Evolutionary conservation across 2,329 filamentous ascomycete genomes (phyloP).

Genomic region (Talaromyces piceae): DNA sequence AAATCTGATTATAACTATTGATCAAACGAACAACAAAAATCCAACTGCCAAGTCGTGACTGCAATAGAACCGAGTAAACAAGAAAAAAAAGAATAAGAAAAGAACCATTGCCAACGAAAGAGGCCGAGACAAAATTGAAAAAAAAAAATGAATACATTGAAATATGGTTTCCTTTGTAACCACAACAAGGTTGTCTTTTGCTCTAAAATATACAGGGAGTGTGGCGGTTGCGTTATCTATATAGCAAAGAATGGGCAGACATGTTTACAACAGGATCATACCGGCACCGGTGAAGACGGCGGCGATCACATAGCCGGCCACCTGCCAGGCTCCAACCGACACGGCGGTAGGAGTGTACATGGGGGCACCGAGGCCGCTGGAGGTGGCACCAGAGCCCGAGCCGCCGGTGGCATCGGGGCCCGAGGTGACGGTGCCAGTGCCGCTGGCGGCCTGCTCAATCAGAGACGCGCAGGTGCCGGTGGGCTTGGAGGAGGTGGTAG

Average conservation of each 20-base stretch:
- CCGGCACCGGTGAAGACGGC: slow-evolving; percentile 37
- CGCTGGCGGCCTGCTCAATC: slow-evolving; percentile 34
- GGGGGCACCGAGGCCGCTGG: neutral
- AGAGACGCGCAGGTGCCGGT: slow-evolving; percentile 31
- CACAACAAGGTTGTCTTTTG: neutral
- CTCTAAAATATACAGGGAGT: neutral
- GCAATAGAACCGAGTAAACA: too few species aligned
- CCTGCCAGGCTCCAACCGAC: slow-evolving; percentile 29
- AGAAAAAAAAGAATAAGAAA: neutral
- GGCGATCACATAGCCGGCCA: slow-evolving; percentile 36
- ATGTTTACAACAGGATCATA: slow-evolving; percentile 40
- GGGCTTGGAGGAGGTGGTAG: slow-evolving; percentile 26
- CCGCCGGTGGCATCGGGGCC: slow-evolving; percentile 18
- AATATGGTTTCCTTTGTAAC: neutral
- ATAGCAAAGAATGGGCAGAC: neutral
- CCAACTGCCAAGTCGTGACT: too few species aligned
- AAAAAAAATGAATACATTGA: neutral
- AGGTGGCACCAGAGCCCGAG: slow-evolving; percentile 8
- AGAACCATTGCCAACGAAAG: neutral
- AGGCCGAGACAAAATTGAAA: neutral
- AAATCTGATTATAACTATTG: too few species aligned
- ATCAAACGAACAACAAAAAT: too few species aligned
- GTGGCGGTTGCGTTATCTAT: neutral
- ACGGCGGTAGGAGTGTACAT: neutral
- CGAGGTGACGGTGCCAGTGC: slow-evolving; percentile 35